These are phyloP conservation scores for Aspergillus sp. DNA, from an alignment of 2,329 filamentous ascomycete genomes.

Conservation along the genomic window DNA sequence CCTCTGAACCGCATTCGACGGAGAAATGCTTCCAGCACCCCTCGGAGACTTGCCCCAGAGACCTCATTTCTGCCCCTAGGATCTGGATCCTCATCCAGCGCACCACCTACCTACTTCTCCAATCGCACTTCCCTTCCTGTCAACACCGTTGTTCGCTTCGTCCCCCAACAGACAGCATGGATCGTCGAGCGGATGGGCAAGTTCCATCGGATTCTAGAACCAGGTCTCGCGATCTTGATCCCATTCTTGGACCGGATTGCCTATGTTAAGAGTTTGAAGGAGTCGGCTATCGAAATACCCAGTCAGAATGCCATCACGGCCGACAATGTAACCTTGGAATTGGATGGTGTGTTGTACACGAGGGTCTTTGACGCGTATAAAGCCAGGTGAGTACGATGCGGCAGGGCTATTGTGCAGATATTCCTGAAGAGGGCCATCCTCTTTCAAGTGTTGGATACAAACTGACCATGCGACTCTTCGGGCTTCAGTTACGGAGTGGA, in stretches of 20 bases:
- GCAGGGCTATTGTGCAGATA: not conserved
- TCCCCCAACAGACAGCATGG: conserved; percentile 99
- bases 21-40: conserved; percentile 35
- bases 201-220: conserved; percentile 90
- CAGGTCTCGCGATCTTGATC: conserved; percentile 83
- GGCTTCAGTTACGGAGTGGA: conserved; percentile 86
- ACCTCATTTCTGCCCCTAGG: conserved; percentile 36
- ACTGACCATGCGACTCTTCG: not conserved
- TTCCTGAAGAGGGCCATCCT: not conserved
- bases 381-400: conserved; percentile 66
- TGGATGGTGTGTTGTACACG: conserved; percentile 94
- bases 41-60: conserved; percentile 33
- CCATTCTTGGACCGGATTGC: conserved; percentile 94
- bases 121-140: conserved; percentile 71
- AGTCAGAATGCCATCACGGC: conserved; percentile 97
- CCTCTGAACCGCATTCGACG: conserved; percentile 29
- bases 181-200: conserved; percentile 99
- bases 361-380: conserved; percentile 98
- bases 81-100: conserved; percentile 24
- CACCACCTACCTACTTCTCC: conserved; percentile 71
- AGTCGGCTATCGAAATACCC: conserved; percentile 93
- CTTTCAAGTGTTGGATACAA: not conserved
- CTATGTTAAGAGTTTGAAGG: conserved; percentile 97
- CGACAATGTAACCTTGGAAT: conserved; percentile 94
- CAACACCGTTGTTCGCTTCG: conserved; percentile 93